Percentiles rank a stretch among this genome's conserved stretches.
Conservation (phyloP, 2,329 filamentous ascomycete species). For the Pezicula neosporulosa region DNA sequence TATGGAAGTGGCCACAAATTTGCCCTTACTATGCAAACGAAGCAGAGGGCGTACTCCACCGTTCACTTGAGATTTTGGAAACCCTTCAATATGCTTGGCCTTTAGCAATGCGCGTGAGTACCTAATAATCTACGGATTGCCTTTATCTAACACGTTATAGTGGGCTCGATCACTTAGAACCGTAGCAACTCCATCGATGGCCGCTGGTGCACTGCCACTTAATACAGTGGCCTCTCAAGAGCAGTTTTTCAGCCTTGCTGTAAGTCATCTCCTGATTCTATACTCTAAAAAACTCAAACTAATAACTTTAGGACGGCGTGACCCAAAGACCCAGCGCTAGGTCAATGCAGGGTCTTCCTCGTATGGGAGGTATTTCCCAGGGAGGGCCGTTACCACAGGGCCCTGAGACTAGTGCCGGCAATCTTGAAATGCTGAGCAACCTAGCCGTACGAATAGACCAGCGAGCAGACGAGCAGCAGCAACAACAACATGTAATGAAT, state of each 20-base stretch:
- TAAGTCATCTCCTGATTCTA: background rate
- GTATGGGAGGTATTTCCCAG: background rate
- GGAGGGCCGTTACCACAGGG: background rate
- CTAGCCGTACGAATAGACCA: background rate
- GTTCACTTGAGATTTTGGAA: slow-evolving; percentile 20
- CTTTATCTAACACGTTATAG: background rate
- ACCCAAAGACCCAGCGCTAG: too few relatives aligned
- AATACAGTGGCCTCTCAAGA: slow-evolving; percentile 1
- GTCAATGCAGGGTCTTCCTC: too few relatives aligned
- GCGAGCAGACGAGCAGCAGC: background rate
- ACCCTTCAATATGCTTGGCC: slow-evolving; percentile 25
- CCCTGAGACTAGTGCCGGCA: background rate
- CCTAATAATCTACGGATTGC: background rate
- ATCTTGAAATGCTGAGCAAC: background rate
- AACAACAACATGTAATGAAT: background rate
- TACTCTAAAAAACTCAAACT: too few relatives aligned
- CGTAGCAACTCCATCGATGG: background rate
- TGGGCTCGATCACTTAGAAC: background rate
- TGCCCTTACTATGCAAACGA: slow-evolving; percentile 20
- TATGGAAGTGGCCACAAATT: slow-evolving; percentile 28
- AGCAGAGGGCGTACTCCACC: slow-evolving; percentile 24
- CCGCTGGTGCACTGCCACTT: background rate
- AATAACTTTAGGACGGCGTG: too few relatives aligned
- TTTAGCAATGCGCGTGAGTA: slow-evolving; percentile 2
- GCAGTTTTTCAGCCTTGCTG: slow-evolving; percentile 1